Evolutionary conservation across 139 green algal species (phyloP).

Genomic region (Edaphochlamys debaryana): DNA sequence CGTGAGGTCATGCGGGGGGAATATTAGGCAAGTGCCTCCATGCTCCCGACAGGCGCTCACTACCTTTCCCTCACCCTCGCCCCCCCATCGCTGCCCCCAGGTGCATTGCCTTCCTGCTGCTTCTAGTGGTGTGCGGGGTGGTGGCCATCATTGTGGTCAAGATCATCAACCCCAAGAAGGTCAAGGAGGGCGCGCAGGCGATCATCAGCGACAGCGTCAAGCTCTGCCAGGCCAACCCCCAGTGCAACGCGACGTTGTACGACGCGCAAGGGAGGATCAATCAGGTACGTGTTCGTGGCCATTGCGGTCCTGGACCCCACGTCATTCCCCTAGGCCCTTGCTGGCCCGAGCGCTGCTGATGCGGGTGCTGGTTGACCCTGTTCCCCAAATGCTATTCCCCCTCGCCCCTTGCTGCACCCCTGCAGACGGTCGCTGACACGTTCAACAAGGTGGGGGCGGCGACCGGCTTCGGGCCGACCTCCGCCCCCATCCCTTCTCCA

Average conservation of each 20-base stretch:
- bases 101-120: constrained; percentile 83
- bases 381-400: no score
- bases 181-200: constrained; percentile 20
- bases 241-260: no score
- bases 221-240: no score
- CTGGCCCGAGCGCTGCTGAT: neutral
- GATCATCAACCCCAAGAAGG: constrained; percentile 66
- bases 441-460: no score
- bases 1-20: no score
- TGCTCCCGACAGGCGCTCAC: neutral
- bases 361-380: no score
- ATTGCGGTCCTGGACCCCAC: neutral
- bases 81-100: constrained; percentile 45
- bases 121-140: constrained; percentile 76
- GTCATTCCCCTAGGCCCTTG: neutral
- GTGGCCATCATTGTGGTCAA: constrained; percentile 78
- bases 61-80: neutral
- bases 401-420: no score
- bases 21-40: neutral
- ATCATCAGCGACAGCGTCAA: neutral
- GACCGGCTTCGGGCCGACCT: no score
- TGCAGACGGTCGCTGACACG: no score
- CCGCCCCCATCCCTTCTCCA: no score
- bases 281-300: no score
- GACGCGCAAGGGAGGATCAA: no score